Evolutionary conservation across 169 alveolate species (phyloP), one percentile per base, ranked within the genome.

Genomic region (Fabrea salina): DNA sequence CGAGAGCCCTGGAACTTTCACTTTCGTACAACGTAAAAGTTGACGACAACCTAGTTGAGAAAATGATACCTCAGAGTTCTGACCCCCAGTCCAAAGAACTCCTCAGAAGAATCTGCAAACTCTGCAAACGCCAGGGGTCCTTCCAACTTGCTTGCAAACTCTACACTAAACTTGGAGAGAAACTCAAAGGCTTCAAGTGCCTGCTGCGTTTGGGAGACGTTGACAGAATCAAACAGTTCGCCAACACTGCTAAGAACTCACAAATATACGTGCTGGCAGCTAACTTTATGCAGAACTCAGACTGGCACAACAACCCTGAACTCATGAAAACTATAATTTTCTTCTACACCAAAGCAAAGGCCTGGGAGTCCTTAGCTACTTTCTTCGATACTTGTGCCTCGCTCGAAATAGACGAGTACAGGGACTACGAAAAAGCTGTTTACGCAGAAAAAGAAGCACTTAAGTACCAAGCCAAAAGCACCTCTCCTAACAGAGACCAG

Each of bases 311-410:
- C 43, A 88, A 91, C 47, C 92, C 92, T 7, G 92, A 92, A 39
- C 71, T 95, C 7, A 87, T 90, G 92, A 93, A 89, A 78, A 80
- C 89, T 39, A 95, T 95, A 40, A 92, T 95, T 39, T 54, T 89
- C 54, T 95, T 95, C 75, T 95, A 90, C 78, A 84, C 80, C 19
- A 91, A 92, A 78, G 98, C 97, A 0, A 93, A 92, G 72, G 97
- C 97, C 1, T 89, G 84, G 83, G 95, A 89, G 39, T 82, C 86
- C 56, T 83, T 94, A 19, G 88, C 93, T 6, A 88, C 84, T 32
- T 93, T 93, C 84, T 93, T 88, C 64, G 93, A 86, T 72, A 87
- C 88, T 4, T 86, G 94, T 47, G 92, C 95, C 3, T 71, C 86
- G 54, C 88, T 85, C 16, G 96, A 92, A 80, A 92, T 94, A 6